Percentiles rank a stretch among this genome's conserved stretches.
Evolutionary conservation across 768 basidiomycete species (phyloP).

Genomic region (Mycena pura): DNA sequence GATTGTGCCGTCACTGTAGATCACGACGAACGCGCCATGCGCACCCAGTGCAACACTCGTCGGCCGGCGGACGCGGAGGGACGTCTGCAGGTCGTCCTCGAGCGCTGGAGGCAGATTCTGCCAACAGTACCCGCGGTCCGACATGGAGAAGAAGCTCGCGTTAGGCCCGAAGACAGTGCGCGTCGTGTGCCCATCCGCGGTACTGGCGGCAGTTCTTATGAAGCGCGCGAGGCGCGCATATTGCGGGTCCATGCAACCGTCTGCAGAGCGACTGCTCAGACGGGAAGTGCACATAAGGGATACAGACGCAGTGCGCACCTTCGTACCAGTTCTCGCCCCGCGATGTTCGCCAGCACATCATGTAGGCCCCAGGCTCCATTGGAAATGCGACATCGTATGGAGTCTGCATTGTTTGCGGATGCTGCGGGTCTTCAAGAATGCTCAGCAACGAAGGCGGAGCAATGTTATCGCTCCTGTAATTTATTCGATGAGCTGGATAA

Average conservation of each 20-base stretch:
- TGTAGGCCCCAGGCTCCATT: conserved; percentile 17
- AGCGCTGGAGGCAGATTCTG: conserved; percentile 11
- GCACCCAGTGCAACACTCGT: conserved; percentile 9
- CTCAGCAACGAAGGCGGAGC: background rate
- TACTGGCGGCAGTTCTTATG: conserved; percentile 2
- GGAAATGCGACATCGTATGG: conserved; percentile 15
- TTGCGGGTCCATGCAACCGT: conserved; percentile 7
- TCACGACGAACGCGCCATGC: conserved; percentile 1
- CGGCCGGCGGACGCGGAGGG: conserved; percentile 15
- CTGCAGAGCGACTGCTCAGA: background rate
- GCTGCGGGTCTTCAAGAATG: background rate
- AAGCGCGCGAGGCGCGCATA: conserved; percentile 8
- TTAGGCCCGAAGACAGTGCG: conserved; percentile 11
- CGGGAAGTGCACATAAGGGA: background rate
- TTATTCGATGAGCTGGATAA: background rate
- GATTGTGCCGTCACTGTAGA: conserved; percentile 11
- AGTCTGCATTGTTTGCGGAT: background rate
- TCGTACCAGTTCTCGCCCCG: conserved; percentile 8
- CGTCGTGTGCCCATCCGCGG: too few relatives aligned
- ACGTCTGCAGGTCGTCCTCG: conserved; percentile 7
- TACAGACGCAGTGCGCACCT: background rate
- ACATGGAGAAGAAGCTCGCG: conserved; percentile 17
- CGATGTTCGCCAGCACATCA: conserved; percentile 8
- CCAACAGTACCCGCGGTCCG: conserved; percentile 1
- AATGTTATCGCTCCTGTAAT: conserved; percentile 14